These are phyloP conservation scores for Zangia roseola DNA, from an alignment of 768 basidiomycete genomes.

Conservation along the genomic window DNA sequence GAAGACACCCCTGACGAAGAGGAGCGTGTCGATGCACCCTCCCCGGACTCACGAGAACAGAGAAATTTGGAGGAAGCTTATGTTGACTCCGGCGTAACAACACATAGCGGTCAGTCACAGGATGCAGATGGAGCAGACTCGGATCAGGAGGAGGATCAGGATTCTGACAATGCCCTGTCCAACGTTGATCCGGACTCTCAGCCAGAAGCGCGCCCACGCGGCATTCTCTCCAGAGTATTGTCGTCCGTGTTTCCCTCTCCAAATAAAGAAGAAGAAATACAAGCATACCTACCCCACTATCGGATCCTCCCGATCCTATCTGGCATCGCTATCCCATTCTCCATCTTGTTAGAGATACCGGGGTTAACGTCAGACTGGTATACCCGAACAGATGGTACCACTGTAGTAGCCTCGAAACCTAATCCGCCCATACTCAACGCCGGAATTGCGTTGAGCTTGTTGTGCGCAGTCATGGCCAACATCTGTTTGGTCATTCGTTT, in stretches of 20 bases:
- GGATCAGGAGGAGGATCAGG: conserved; percentile 12
- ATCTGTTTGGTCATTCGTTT: conserved; percentile 66
- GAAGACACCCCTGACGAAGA: conserved; percentile 20
- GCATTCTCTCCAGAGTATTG: conserved; percentile 4
- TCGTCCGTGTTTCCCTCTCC: conserved; percentile 18
- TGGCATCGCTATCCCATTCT: conserved; percentile 69
- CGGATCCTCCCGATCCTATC: conserved; percentile 65
- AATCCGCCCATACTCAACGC: conserved; percentile 60
- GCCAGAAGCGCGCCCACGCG: not conserved
- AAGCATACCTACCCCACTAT: conserved; percentile 51
- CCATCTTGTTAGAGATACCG: conserved; percentile 81
- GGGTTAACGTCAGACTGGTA: conserved; percentile 78
- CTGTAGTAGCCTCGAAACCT: conserved; percentile 43
- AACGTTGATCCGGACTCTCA: not conserved
- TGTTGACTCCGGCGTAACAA: not conserved
- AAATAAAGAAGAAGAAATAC: conserved; percentile 25
- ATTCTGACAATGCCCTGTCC: conserved; percentile 1
- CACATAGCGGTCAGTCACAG: not conserved
- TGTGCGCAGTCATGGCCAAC: conserved; percentile 67
- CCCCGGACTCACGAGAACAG: not conserved
- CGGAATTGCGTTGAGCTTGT: conserved; percentile 66
- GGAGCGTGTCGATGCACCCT: not conserved
- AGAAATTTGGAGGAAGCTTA: not conserved
- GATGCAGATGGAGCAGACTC: not conserved
- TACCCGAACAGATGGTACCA: conserved; percentile 45